These are phyloP conservation scores for Penicillium sp. DNA, from an alignment of 2,329 filamentous ascomycete genomes.

Conservation along the genomic window DNA sequence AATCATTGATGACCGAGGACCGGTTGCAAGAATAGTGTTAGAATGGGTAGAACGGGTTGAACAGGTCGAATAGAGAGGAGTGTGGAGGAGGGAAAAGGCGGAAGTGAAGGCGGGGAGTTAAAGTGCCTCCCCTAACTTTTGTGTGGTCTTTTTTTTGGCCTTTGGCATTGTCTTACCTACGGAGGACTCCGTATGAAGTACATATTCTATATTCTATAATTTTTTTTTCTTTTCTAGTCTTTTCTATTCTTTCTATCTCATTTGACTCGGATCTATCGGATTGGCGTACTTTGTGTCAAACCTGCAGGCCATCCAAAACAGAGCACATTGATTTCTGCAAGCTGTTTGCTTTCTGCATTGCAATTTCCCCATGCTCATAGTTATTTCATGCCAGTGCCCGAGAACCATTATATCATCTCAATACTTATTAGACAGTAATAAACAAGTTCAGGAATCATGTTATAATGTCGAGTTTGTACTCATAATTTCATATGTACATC, in stretches of 20 bases:
- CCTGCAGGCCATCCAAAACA: slow-evolving; percentile 11
- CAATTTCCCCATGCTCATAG: neutral
- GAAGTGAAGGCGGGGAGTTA: slow-evolving; percentile 38
- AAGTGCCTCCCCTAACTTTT: slow-evolving; percentile 22
- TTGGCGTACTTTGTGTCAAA: neutral
- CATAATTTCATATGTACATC: slow-evolving; percentile 11
- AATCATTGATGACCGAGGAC: slow-evolving; percentile 32
- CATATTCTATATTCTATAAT: neutral
- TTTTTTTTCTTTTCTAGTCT: neutral
- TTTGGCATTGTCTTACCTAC: neutral
- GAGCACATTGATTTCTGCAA: slow-evolving; percentile 22
- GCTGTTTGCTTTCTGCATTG: slow-evolving; percentile 13
- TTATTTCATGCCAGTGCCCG: slow-evolving; percentile 10
- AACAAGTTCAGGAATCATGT: neutral
- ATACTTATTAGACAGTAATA: neutral
- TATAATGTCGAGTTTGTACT: slow-evolving; percentile 4
- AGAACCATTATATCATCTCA: slow-evolving; percentile 5
- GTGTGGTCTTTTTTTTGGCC: slow-evolving; percentile 14
- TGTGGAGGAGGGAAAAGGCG: slow-evolving; percentile 16
- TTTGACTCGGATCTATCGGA: neutral
- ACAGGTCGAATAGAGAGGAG: slow-evolving; percentile 25
- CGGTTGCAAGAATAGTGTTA: slow-evolving; percentile 12
- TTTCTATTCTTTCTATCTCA: neutral
- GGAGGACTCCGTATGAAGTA: neutral
- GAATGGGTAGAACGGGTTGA: neutral